phyloP scores from a whole-genome alignment of 2,329 filamentous ascomycete species.

The Fusarium xyrophilum region DNA sequence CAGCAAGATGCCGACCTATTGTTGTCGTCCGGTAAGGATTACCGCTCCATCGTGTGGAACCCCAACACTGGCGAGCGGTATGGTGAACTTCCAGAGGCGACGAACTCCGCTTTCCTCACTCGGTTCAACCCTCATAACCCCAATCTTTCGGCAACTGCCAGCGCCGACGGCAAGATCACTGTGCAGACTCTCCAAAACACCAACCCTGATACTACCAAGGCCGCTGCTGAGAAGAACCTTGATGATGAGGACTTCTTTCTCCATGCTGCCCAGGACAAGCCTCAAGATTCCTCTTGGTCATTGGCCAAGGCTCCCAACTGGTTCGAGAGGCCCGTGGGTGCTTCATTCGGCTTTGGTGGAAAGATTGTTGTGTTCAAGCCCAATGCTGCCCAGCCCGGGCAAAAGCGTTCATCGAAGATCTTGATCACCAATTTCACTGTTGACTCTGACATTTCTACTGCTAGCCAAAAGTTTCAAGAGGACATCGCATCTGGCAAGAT shows the following conservation, averaged over 20 bases:
- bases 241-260: slow-evolving; percentile 98
- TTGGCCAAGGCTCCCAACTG: slow-evolving; percentile 86
- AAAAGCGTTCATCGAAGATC: slow-evolving; percentile 75
- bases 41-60: slow-evolving; percentile 95
- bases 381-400: slow-evolving; percentile 64
- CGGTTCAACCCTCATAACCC: slow-evolving; percentile 94
- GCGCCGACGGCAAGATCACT: slow-evolving; percentile 95
- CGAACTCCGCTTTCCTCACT: slow-evolving; percentile 99
- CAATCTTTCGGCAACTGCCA: slow-evolving; percentile 89
- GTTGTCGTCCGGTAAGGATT: slow-evolving; percentile 95
- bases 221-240: slow-evolving; percentile 70
- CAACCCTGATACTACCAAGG: slow-evolving; percentile 75
- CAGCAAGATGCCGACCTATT: slow-evolving; percentile 86
- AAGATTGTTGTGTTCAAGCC: slow-evolving; percentile 81
- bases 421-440: slow-evolving; percentile 87
- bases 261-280: slow-evolving; percentile 87
- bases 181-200: slow-evolving; percentile 95
- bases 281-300: slow-evolving; percentile 88
- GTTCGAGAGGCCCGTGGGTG: slow-evolving; percentile 84
- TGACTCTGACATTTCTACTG: slow-evolving; percentile 82
- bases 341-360: slow-evolving; percentile 93
- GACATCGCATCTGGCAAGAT: slow-evolving; percentile 81
- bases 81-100: slow-evolving; percentile 94
- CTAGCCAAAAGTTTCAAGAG: slow-evolving; percentile 86
- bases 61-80: slow-evolving; percentile 86